Percentiles rank a stretch among this genome's conserved stretches.
Evolutionary conservation across 2,329 filamentous ascomycete genomes (phyloP).

Genomic region (Juglanconis juglandina): DNA sequence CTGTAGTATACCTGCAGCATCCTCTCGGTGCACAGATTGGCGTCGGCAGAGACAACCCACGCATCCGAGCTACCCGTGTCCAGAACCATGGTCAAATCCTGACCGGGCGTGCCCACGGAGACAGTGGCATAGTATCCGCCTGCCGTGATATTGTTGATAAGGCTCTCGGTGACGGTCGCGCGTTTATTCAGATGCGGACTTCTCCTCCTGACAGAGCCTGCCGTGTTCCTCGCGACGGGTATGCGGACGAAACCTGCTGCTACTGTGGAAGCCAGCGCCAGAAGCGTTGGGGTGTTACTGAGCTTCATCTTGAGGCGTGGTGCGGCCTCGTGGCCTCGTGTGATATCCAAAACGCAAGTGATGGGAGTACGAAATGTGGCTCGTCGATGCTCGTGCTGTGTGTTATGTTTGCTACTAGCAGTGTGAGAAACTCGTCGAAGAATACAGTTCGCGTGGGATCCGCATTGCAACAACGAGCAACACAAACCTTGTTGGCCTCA

Average conservation of each 20-base stretch:
- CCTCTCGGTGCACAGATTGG: slow-evolving; percentile 37
- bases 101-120: slow-evolving; percentile 56
- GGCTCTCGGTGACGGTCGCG: slow-evolving; percentile 28
- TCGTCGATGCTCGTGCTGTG: not conserved
- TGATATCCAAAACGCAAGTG: not conserved
- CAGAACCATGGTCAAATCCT: slow-evolving; percentile 51
- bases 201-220: slow-evolving; percentile 19
- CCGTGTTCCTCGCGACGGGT: slow-evolving; percentile 17
- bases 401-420: not conserved
- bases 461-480: not conserved
- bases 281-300: not conserved
- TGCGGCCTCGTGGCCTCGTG: not conserved
- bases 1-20: slow-evolving; percentile 33
- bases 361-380: not conserved
- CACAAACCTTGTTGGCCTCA: not conserved
- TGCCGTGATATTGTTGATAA: slow-evolving; percentile 53
- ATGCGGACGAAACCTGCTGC: slow-evolving; percentile 21
- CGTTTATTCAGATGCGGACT: slow-evolving; percentile 22
- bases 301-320: slow-evolving; percentile 9
- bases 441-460: not conserved
- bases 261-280: slow-evolving; percentile 10
- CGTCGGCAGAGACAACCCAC: slow-evolving; percentile 46
- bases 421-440: not conserved
- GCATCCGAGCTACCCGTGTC: slow-evolving; percentile 64
- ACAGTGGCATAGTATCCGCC: slow-evolving; percentile 57